phyloP scores from a whole-genome alignment of 2,329 filamentous ascomycete genomes.

The Chrysoporthe austroafricana region DNA sequence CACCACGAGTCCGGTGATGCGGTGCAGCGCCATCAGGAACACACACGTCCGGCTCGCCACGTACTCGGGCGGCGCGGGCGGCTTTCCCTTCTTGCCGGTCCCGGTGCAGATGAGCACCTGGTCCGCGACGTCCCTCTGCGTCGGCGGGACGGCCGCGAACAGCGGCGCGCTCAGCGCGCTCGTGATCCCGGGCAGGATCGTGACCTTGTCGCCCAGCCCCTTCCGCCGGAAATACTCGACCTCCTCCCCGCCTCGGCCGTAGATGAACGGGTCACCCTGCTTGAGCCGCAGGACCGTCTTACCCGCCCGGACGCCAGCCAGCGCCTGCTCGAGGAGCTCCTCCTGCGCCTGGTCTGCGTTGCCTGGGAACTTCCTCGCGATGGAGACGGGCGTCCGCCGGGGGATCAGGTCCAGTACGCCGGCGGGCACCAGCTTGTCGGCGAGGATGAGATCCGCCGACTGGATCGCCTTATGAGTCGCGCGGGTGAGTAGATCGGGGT shows the following conservation, averaged over 20 bases:
- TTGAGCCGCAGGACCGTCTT: conserved; percentile 87
- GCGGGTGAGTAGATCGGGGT: conserved; percentile 87
- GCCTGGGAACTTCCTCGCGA: conserved; percentile 95
- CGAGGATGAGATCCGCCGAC: conserved; percentile 76
- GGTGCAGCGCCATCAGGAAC: conserved; percentile 93
- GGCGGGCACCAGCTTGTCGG: conserved; percentile 83
- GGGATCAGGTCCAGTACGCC: conserved; percentile 88
- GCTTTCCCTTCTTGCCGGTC: conserved; percentile 85
- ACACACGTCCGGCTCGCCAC: conserved; percentile 80
- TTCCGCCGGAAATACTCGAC: conserved; percentile 78
- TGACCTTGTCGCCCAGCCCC: conserved; percentile 65
- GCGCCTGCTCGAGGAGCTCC: conserved; percentile 79
- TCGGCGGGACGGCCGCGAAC: conserved; percentile 85
- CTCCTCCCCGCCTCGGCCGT: conserved; percentile 93
- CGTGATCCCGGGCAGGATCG: conserved; percentile 88
- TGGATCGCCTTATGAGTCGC: conserved; percentile 79
- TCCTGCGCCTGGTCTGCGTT: conserved; percentile 94
- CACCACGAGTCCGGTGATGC: conserved; percentile 73
- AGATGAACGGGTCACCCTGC: conserved; percentile 96
- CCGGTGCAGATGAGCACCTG: conserved; percentile 96
- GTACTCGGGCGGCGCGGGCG: conserved; percentile 81
- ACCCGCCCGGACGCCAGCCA: conserved; percentile 67
- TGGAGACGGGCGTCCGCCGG: conserved; percentile 84
- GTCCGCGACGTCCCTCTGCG: conserved; percentile 87
- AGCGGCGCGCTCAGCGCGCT: conserved; percentile 85